These are phyloP conservation scores for Cephaloascus fragrans DNA, from an alignment of 805 yeast genomes.

Conservation along the genomic window DNA sequence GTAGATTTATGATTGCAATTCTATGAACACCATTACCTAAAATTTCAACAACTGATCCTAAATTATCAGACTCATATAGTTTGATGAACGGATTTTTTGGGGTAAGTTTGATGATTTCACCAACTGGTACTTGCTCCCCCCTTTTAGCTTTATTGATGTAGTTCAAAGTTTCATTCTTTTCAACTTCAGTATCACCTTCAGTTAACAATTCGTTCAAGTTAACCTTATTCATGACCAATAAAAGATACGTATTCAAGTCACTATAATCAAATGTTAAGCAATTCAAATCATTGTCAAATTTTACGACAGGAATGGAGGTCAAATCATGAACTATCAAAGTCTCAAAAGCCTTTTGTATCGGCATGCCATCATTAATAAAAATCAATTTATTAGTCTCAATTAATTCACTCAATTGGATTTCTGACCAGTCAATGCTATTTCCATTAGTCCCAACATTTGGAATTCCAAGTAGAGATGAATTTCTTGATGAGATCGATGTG, in stretches of 20 bases:
- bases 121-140: conserved; percentile 88
- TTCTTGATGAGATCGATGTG: conserved; percentile 18
- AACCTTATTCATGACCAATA: conserved; percentile 73
- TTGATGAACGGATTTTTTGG: conserved; percentile 85
- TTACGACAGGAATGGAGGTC: conserved; percentile 78
- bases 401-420: conserved; percentile 59
- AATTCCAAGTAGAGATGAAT: conserved; percentile 13
- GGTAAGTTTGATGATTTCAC: conserved; percentile 73
- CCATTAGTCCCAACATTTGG: no score
- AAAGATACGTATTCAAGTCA: conserved; percentile 78
- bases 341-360: conserved; percentile 87
- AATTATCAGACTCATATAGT: conserved; percentile 55
- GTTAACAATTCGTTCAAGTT: conserved; percentile 24
- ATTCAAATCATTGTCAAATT: conserved; percentile 43
- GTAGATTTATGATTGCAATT: conserved; percentile 63
- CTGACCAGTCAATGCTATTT: conserved; percentile 52
- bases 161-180: conserved; percentile 29
- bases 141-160: conserved; percentile 57
- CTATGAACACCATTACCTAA: conserved; percentile 95
- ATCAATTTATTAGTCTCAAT: conserved; percentile 74
- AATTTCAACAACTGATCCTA: conserved; percentile 71
- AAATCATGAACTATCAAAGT: conserved; percentile 60
- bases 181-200: conserved; percentile 24
- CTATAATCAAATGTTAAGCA: conserved; percentile 87
- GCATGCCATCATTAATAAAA: conserved; percentile 50